These are phyloP conservation scores for Ophidiomyces ophidiicola DNA, from an alignment of 2,329 filamentous ascomycete species.

Conservation along the genomic window DNA sequence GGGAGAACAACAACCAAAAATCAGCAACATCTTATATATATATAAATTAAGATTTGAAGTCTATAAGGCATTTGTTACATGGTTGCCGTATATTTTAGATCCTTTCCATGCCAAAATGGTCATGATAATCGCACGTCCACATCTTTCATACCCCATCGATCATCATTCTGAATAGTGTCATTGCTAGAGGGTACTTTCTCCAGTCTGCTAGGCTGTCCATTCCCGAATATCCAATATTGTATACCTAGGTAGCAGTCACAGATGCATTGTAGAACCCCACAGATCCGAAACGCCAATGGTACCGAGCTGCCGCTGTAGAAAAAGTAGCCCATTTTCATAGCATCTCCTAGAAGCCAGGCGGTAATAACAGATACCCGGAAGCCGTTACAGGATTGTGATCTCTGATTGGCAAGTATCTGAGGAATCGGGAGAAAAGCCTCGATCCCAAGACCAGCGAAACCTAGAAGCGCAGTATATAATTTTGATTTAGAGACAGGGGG, in stretches of 20 bases:
- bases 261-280: constrained; percentile 38
- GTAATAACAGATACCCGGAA: constrained; percentile 38
- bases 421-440: constrained; percentile 39
- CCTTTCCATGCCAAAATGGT: neutral
- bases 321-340: constrained; percentile 42
- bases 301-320: constrained; percentile 34
- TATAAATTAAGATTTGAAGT: no score
- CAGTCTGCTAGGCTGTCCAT: constrained; percentile 3
- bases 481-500: constrained; percentile 34
- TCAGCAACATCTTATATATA: no score
- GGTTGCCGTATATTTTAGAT: constrained; percentile 1
- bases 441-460: constrained; percentile 36
- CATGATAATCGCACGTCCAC: constrained; percentile 12
- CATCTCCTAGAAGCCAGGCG: constrained; percentile 39
- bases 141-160: constrained; percentile 16
- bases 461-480: constrained; percentile 34
- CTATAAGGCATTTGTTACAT: constrained; percentile 1
- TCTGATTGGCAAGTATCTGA: constrained; percentile 38
- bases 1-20: no score
- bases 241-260: constrained; percentile 38
- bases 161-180: constrained; percentile 1
- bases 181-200: neutral
- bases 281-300: constrained; percentile 39
- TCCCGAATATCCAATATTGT: constrained; percentile 37
- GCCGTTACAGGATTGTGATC: constrained; percentile 37